Conservation (phyloP, 345 rosid genomes). For the Sisymbrium irio region DNA sequence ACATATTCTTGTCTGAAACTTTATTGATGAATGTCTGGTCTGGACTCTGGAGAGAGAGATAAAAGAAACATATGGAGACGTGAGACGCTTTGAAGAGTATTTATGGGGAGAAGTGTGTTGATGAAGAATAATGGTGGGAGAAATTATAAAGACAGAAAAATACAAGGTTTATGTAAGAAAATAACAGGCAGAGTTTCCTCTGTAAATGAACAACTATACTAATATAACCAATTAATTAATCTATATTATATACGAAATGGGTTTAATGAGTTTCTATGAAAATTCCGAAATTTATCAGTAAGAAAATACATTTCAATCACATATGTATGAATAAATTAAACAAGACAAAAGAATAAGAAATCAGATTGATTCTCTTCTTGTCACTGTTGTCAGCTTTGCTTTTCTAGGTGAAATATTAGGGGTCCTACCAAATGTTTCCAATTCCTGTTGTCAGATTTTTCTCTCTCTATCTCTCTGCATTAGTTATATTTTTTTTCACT, state of each 20-base stretch:
- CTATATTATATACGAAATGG: background rate
- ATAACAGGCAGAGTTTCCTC: background rate
- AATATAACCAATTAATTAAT: background rate
- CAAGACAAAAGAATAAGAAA: background rate
- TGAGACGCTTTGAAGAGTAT: slow-evolving; percentile 36
- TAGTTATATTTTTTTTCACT: no score
- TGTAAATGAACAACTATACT: background rate
- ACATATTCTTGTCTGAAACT: slow-evolving; percentile 45
- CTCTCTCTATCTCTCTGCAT: background rate
- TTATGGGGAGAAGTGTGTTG: slow-evolving; percentile 35
- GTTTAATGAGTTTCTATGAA: background rate
- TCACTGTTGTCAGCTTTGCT: slow-evolving; percentile 18
- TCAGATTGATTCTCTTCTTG: slow-evolving; percentile 22
- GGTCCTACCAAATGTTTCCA: slow-evolving; percentile 7
- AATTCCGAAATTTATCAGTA: background rate
- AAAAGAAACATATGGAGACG: slow-evolving; percentile 21
- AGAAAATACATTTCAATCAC: background rate
- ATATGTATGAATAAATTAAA: background rate
- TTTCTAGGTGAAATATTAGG: slow-evolving; percentile 7
- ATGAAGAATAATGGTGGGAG: background rate
- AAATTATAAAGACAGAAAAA: background rate
- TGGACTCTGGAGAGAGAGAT: background rate
- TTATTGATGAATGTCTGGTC: background rate
- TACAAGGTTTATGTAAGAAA: background rate
- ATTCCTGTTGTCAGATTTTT: background rate